These are phyloP conservation scores for Helichrysum umbraculigerum DNA, from an alignment of 129 eudicot genomes.

Conservation along the genomic window DNA sequence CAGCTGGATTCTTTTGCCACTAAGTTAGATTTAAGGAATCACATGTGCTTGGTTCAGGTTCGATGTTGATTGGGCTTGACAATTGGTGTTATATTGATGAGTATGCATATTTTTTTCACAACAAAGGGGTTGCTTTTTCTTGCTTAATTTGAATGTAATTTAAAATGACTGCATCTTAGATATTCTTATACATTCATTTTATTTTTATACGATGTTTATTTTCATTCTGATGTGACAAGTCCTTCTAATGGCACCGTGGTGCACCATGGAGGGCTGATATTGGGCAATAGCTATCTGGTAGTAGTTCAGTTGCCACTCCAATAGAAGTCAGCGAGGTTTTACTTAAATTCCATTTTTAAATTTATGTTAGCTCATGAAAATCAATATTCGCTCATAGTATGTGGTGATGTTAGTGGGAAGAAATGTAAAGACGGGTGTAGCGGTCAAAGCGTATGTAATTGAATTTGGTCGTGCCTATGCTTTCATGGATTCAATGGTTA, in stretches of 20 bases:
- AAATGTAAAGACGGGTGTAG: constrained; percentile 72
- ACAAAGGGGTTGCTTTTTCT: too few species aligned
- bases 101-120: too few species aligned
- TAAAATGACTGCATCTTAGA: too few species aligned
- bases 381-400: constrained; percentile 18
- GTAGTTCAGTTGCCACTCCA: constrained; percentile 52
- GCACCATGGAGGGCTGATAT: constrained; percentile 97
- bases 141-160: too few species aligned
- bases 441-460: constrained; percentile 87
- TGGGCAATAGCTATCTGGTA: constrained; percentile 86
- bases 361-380: constrained; percentile 1
- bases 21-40: too few species aligned
- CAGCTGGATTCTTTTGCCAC: too few species aligned
- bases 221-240: too few species aligned
- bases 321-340: constrained; percentile 74
- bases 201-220: too few species aligned
- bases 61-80: too few species aligned
- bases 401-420: constrained; percentile 50
- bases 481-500: constrained; percentile 92
- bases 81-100: too few species aligned
- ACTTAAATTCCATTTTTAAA: neutral
- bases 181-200: too few species aligned
- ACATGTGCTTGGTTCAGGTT: too few species aligned
- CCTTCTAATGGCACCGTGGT: constrained; percentile 30
- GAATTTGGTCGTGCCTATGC: constrained; percentile 92